Conservation (phyloP, 2,329 filamentous ascomycete genomes). For the Bimuria novae-zelandiae region DNA sequence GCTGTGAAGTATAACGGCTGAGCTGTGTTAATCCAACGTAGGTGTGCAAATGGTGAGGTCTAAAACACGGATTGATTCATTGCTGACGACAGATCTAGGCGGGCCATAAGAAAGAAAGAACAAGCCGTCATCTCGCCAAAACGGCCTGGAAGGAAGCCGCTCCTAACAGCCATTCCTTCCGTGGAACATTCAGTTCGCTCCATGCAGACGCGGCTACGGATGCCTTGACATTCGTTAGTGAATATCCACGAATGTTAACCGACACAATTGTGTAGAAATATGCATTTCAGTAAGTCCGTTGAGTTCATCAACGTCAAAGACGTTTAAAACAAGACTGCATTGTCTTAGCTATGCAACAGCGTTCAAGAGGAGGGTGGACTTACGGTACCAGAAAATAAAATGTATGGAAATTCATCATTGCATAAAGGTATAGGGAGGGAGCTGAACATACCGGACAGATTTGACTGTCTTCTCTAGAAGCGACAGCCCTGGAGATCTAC, state of each 20-base stretch:
- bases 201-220: neutral
- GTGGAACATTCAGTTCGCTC: neutral
- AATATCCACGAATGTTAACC: neutral
- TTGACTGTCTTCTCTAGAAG: neutral
- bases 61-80: neutral
- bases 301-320: slow-evolving; percentile 41
- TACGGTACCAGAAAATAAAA: slow-evolving; percentile 59
- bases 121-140: neutral
- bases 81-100: neutral
- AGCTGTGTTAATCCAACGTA: neutral
- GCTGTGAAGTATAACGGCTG: neutral
- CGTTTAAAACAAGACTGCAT: slow-evolving; percentile 5
- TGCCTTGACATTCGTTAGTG: neutral
- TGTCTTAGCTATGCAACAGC: neutral
- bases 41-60: neutral
- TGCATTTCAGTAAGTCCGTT: slow-evolving; percentile 43
- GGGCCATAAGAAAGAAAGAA: neutral
- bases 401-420: slow-evolving; percentile 73
- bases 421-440: slow-evolving; percentile 13
- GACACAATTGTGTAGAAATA: neutral
- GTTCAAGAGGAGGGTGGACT: neutral
- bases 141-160: neutral
- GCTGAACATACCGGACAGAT: slow-evolving; percentile 32
- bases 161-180: neutral
- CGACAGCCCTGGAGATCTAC: no score